Base-by-base conservation (phyloP, 176 grass and related monocot genomes). In the Juncus effusus region DNA sequence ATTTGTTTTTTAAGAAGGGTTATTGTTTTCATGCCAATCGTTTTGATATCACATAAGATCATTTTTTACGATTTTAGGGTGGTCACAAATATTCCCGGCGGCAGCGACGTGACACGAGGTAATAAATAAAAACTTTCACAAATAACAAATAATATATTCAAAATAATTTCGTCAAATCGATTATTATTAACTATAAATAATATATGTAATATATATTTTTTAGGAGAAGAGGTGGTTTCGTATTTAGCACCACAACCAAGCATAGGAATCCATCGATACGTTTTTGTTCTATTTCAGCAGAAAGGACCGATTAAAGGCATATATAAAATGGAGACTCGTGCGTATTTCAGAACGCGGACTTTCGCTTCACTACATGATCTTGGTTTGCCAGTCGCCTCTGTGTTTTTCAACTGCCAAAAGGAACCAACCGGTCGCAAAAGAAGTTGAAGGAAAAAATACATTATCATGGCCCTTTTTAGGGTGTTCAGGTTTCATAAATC, bases 211-310 rank as follows among this genome's bases (percentile, higher is more conserved):
- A 19, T 67, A 51, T 13, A 66, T 41, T 65, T 50, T 7, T 51
- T 84, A 95, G 90, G 90, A 60, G 54, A 79, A 15, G 79, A 76
- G 77, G 79, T 88, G 56, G 62, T 96, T 54, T 73, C 82, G 6
- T 96, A 96, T 76, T 28, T 81, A 81, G 62, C 70, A 3, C 92
- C 87, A 5, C 9, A 40, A 0, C 92, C 92, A 12, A 76, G 71
- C 57, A 36, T 88, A 66, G 92, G 92, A 12, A 88, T 91, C 84
- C 92, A 96, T 72, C 82, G 92, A 12, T 96, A 88, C 70, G 92
- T 86, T 28, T 42, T 83, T 36, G 74, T 91, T 59, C 14, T 84
- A 13, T 91, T 79, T 74, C 81, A 86, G 84, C 92, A 96, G 92
- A 67, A 68, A 55, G 10, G 4, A 4, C 61, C 56, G 10, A 36